phyloP scores from a whole-genome alignment of 75 land plant genomes.

The Pinus albicaulis region DNA sequence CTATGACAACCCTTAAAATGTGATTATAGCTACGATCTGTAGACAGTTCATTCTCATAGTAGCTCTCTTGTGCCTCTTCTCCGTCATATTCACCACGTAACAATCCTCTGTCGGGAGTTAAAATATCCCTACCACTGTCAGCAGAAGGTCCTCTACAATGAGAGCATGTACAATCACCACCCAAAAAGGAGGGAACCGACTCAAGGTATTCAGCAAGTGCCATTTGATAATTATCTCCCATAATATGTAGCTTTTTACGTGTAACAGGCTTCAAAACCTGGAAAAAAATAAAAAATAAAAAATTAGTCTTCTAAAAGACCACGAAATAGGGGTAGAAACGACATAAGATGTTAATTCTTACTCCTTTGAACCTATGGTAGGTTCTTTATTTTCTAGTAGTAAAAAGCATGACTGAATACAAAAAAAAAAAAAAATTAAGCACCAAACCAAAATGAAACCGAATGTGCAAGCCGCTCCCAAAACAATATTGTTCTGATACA shows the following conservation, averaged over 20 bases:
- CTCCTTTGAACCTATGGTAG: too few species aligned
- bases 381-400: too few species aligned
- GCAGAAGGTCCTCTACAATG: constrained; percentile 21
- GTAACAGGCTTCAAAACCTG: constrained; percentile 81
- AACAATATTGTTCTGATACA: too few species aligned
- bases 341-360: too few species aligned
- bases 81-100: background rate
- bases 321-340: too few species aligned
- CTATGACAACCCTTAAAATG: constrained; percentile 41
- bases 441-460: too few species aligned
- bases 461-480: too few species aligned
- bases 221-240: constrained; percentile 41
- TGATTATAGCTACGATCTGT: constrained; percentile 14
- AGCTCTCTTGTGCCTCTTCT: background rate
- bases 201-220: constrained; percentile 35
- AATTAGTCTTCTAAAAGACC: too few species aligned
- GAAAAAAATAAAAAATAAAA: background rate
- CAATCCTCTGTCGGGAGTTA: background rate
- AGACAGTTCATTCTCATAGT: constrained; percentile 2
- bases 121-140: background rate
- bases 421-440: too few species aligned
- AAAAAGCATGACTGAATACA: too few species aligned
- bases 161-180: constrained; percentile 60
- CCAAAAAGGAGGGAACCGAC: constrained; percentile 56
- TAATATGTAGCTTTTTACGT: constrained; percentile 52